Evolutionary conservation across 2,329 filamentous ascomycete genomes (phyloP).

Genomic region (Calonectria honghensis): DNA sequence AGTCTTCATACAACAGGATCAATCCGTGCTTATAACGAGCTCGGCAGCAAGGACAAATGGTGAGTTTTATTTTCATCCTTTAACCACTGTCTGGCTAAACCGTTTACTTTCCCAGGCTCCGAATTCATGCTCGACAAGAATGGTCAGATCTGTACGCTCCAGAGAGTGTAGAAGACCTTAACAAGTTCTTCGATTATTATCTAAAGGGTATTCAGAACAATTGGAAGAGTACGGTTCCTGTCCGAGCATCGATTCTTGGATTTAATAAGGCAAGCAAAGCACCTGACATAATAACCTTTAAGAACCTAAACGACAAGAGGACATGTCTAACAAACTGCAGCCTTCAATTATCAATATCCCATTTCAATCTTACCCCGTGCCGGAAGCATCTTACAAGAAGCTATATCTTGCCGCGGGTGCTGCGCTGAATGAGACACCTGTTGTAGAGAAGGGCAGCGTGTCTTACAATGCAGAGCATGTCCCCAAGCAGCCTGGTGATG

Average conservation of each 20-base stretch:
- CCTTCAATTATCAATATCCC: neutral
- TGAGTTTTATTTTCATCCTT: neutral
- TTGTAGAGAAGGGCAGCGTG: neutral
- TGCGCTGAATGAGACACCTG: neutral
- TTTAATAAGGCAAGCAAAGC: slow-evolving; percentile 1
- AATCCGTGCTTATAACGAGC: neutral
- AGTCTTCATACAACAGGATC: slow-evolving; percentile 21
- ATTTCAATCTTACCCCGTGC: slow-evolving; percentile 21
- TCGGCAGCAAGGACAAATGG: slow-evolving; percentile 21
- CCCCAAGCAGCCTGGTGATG: neutral
- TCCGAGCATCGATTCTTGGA: slow-evolving; percentile 2
- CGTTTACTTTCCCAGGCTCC: neutral
- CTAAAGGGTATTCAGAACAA: slow-evolving; percentile 14
- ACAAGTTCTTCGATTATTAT: slow-evolving; percentile 20
- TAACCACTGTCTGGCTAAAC: neutral
- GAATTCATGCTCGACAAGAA: slow-evolving; percentile 21
- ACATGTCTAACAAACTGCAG: neutral
- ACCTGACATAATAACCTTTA: too few species aligned
- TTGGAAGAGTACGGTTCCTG: neutral
- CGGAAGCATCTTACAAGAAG: neutral
- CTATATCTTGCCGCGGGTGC: neutral
- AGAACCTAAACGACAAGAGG: neutral
- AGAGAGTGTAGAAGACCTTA: slow-evolving; percentile 6
- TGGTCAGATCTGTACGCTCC: slow-evolving; percentile 27
- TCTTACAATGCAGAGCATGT: slow-evolving; percentile 27